Evolutionary conservation across 75 land plant genomes (phyloP), one percentile per base, ranked within the genome.

Genomic region (Pinus albicaulis): DNA sequence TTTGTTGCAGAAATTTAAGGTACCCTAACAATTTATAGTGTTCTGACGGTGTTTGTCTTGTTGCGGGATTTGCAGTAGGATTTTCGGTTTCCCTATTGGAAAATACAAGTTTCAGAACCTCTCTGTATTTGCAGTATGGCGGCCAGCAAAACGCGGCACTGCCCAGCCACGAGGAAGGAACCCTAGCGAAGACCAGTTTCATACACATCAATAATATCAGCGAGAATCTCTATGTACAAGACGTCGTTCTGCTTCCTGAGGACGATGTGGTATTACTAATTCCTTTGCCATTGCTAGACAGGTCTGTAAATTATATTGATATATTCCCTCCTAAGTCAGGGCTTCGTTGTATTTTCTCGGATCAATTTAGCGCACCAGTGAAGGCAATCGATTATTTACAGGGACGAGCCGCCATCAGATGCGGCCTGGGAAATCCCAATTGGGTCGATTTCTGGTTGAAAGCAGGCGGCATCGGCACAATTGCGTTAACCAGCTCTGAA

Each of bases 171-270:
- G 24, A 68, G 11, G 3, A 20, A 1, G 7, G 22, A 66, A 41
- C 20, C 23, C 11, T 41, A 20, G 71, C 22, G 11, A 13, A 3
- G 25, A 61, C 2, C 53, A 48, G 10, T 10, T 2, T 48, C 11
- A 48, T 12, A 48, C 12, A 48, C 12, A 10, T 48, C 11, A 48
- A 48, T 48, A 48, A 48, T 48, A 48, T 48, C 53, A 10, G 53
- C 53, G 11, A 48, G 53, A 48, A 48, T 48, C 53, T 48, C 12
- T 10, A 48, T 48, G 14, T 79, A 12, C 76, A 84, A 22, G 79
- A 79, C 25, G 23, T 82, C 19, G 82, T 89, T 3, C 57, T 80
- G 34, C 81, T 89, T 28, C 89, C 86, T 5, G 91, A 86, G 23
- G 83, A 86, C 52, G 63, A 87, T 36, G 19, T 86, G 72, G 48